phyloP scores from a whole-genome alignment of 164 flowering plant genomes.

The Litsea cubeba region DNA sequence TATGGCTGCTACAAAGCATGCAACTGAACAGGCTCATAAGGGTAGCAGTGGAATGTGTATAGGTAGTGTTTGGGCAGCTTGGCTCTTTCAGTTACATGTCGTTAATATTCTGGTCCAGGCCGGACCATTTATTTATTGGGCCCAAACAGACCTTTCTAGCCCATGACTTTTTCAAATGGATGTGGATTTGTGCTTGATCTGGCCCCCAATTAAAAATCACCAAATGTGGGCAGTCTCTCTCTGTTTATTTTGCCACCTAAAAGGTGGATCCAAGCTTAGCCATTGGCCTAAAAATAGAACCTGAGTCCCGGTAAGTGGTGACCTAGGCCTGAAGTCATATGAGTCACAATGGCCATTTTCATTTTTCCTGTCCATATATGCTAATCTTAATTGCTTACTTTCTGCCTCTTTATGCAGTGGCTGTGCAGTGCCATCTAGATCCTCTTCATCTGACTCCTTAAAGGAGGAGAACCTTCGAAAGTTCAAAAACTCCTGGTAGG shows the following conservation, averaged over 20 bases:
- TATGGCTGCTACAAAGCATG: background rate
- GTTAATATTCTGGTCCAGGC: background rate
- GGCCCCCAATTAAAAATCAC: background rate
- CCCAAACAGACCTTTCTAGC: background rate
- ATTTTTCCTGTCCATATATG: background rate
- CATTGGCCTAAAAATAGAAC: background rate
- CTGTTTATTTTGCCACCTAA: background rate
- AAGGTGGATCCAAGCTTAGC: background rate
- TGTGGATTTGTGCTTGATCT: background rate
- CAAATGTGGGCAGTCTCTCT: background rate
- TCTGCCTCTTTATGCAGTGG: constrained; percentile 49
- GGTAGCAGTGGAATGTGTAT: background rate
- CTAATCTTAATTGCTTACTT: constrained; percentile 11
- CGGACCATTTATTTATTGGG: background rate
- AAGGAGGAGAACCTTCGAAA: constrained; percentile 71
- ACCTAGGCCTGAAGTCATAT: background rate
- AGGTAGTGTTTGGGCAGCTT: background rate
- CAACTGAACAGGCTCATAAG: background rate
- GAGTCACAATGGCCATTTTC: background rate
- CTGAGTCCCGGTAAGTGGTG: background rate
- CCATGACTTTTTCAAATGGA: background rate
- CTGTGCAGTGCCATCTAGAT: constrained; percentile 72
- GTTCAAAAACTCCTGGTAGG: constrained; percentile 77
- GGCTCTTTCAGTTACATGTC: background rate
- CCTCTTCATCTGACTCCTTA: constrained; percentile 40